Percentiles rank a stretch among this genome's conserved stretches.
phyloP scores from a whole-genome alignment of 192 early-diverging fungal species.

The Physocladia obscura region DNA sequence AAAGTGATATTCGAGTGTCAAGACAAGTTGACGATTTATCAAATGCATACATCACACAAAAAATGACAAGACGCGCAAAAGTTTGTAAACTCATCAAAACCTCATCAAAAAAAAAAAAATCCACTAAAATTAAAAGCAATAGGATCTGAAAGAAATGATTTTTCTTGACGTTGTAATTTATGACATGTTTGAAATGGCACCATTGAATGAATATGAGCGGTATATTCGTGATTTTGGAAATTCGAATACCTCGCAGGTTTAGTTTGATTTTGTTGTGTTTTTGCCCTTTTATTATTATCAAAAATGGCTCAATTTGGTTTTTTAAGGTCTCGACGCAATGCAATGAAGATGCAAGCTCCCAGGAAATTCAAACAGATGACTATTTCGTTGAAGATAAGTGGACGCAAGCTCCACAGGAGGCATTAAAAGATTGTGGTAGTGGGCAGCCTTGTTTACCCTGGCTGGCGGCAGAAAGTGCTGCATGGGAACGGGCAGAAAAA shows the following conservation, averaged over 20 bases:
- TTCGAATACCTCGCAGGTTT: slow-evolving; percentile 46
- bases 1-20: slow-evolving; percentile 1
- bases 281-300: not conserved
- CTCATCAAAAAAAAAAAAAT: not conserved
- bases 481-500: slow-evolving; percentile 27
- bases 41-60: slow-evolving; percentile 7
- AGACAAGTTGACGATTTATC: not conserved
- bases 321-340: slow-evolving; percentile 42
- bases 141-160: slow-evolving; percentile 47
- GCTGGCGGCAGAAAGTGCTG: slow-evolving; percentile 10
- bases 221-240: slow-evolving; percentile 53
- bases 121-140: slow-evolving; percentile 14
- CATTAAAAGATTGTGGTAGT: slow-evolving; percentile 30
- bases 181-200: slow-evolving; percentile 48
- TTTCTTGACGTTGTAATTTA: slow-evolving; percentile 46
- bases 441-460: slow-evolving; percentile 30
- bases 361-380: slow-evolving; percentile 49
- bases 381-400: slow-evolving; percentile 45
- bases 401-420: slow-evolving; percentile 46
- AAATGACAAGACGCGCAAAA: slow-evolving; percentile 27
- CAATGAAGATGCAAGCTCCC: slow-evolving; percentile 36
- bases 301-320: not conserved
- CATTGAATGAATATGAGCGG: slow-evolving; percentile 55
- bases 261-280: slow-evolving; percentile 16
- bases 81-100: slow-evolving; percentile 5